Evolutionary conservation across 495 filamentous ascomycete species (phyloP), one percentile per base, ranked within the genome.

Genomic region (Stereocaulon alpinum): DNA sequence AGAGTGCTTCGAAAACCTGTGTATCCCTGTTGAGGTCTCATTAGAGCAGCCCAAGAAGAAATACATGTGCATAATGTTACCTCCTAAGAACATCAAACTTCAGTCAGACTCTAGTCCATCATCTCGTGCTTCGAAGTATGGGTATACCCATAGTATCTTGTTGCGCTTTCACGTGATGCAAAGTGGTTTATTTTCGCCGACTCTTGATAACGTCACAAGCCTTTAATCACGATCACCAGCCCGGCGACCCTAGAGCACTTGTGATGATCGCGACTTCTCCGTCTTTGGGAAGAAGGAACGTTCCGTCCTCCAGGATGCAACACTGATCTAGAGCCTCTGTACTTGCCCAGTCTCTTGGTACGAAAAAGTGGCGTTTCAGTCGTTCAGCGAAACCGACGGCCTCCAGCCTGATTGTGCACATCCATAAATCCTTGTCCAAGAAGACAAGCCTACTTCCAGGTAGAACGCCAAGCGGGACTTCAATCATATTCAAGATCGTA

Each of bases 301-400:
- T 62, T 10, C 63, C 63, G 22, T 65, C 63, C 17, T 29, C 17
- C 20, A 59, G 51, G 2, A 62, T n/a, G 6, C 42, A 45, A 34
- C 55, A 62, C 22, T 63, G 56, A 20, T 62, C 48, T 30, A 65
- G 47, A 43, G 56, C 51, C 34, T 62, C 60, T 2, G 54, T 17
- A 30, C 59, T 60, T 22, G 55, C 42, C 63, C 63, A 65, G 51
- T 65, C 63, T 56, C n/a, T n/a, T n/a, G n/a, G n/a, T n/a, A n/a
- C n/a, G 55, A 65, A 65, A 43, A 57, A 65, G 44, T 65, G 63
- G 9, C 60, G 55, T 55, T 51, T 59, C 27, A 61, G 17, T 18
- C 30, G 18, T 24, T 53, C 27, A 48, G 18, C 24, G 29, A 32
- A 17, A 3, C 6, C 20, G 22, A 44, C 22, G 14, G 56, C 42